These are phyloP conservation scores for Trypanosoma cruzi DNA, from an alignment of 208 protist genomes.

Conservation along the genomic window DNA sequence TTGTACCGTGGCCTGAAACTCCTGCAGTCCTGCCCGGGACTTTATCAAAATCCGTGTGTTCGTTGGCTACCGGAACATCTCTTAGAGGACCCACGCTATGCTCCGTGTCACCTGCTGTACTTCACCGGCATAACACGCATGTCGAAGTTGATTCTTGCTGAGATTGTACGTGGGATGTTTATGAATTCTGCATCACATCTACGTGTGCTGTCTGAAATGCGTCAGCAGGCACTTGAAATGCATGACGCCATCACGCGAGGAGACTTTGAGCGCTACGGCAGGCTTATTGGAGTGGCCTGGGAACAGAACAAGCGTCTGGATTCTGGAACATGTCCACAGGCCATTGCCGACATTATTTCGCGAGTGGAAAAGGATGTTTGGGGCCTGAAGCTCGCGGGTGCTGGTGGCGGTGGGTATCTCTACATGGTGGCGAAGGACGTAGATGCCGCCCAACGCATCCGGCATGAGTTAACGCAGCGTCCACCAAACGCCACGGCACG, in stretches of 20 bases:
- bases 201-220: constrained; percentile 44
- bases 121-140: constrained; percentile 60
- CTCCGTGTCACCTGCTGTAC: constrained; percentile 55
- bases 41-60: constrained; percentile 40
- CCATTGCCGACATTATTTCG: constrained; percentile 43
- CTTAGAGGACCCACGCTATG: constrained; percentile 33
- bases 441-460: constrained; percentile 35
- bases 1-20: constrained; percentile 56
- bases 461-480: constrained; percentile 33
- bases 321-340: constrained; percentile 30
- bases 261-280: constrained; percentile 42
- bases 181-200: constrained; percentile 36
- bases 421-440: constrained; percentile 63
- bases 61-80: constrained; percentile 44
- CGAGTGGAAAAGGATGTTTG: constrained; percentile 41
- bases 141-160: constrained; percentile 44
- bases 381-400: constrained; percentile 52
- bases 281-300: constrained; percentile 44
- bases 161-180: constrained; percentile 50
- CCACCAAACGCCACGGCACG: constrained; percentile 47
- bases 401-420: constrained; percentile 74
- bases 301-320: constrained; percentile 58
- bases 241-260: constrained; percentile 42
- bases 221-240: constrained; percentile 34
- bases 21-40: constrained; percentile 33